A percentile compares a stretch with the other conserved stretches of the same genome.
phyloP scores from a whole-genome alignment of 1,139 yeast genomes.

The Maudiozyma humilis region DNA sequence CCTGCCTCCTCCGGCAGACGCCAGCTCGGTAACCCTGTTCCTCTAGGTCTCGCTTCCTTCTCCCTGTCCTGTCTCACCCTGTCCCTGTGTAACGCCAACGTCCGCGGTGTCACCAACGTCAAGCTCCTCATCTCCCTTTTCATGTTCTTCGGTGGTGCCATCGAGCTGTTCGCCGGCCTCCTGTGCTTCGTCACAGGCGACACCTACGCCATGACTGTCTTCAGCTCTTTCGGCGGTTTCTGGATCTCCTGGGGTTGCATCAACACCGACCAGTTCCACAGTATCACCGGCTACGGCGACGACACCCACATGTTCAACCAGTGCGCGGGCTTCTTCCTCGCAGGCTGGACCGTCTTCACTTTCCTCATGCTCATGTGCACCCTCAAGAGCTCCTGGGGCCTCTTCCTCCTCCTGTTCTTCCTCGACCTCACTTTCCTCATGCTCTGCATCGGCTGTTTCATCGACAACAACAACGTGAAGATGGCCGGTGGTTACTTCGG shows the following conservation, averaged over 20 bases:
- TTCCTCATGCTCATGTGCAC: conserved; percentile 51
- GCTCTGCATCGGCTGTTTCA: conserved; percentile 49
- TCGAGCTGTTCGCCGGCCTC: conserved; percentile 56
- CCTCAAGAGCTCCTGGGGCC: conserved; percentile 56
- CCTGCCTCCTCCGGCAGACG: conserved; percentile 7
- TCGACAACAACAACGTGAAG: conserved; percentile 38
- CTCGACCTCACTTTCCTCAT: conserved; percentile 50
- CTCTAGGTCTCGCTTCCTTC: conserved; percentile 52
- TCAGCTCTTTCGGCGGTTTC: conserved; percentile 67
- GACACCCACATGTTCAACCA: conserved; percentile 36
- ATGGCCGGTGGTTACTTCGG: conserved; percentile 73
- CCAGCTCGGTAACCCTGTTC: conserved; percentile 48
- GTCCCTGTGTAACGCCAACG: conserved; percentile 43
- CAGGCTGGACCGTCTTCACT: conserved; percentile 64
- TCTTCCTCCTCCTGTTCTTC: conserved; percentile 45
- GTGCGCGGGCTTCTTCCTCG: conserved; percentile 51
- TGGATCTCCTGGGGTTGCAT: conserved; percentile 63
- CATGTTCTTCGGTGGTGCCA: conserved; percentile 56
- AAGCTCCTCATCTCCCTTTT: conserved; percentile 43
- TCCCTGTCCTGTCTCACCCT: conserved; percentile 41
- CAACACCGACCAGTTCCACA: conserved; percentile 47
- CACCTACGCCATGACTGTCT: conserved; percentile 57
- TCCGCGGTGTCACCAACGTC: conserved; percentile 44
- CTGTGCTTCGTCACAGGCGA: conserved; percentile 61
- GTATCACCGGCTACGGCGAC: conserved; percentile 42